Evolutionary conservation across 768 basidiomycete genomes (phyloP).

Genomic region (Suillus clintonianus): DNA sequence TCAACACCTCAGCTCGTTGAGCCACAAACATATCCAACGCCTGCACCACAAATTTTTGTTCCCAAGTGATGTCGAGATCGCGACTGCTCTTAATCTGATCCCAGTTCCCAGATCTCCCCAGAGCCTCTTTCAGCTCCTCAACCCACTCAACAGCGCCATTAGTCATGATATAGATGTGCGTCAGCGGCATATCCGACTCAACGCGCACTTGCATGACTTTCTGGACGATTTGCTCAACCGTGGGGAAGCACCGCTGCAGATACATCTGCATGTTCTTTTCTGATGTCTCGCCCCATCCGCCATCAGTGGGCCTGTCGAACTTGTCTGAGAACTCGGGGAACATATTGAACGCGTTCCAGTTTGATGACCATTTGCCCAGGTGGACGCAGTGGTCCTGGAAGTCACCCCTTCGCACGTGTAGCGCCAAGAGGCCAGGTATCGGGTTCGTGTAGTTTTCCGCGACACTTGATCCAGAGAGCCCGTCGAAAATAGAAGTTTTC

Average conservation of each 20-base stretch:
- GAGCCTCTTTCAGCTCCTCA: conserved; percentile 33
- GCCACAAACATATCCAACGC: conserved; percentile 54
- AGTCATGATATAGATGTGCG: conserved; percentile 47
- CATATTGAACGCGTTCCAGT: conserved; percentile 46
- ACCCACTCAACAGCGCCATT: conserved; percentile 46
- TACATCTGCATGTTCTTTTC: conserved; percentile 28
- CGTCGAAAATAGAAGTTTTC: background rate
- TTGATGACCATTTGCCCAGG: conserved; percentile 34
- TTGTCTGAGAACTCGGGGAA: conserved; percentile 43
- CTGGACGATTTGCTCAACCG: conserved; percentile 39
- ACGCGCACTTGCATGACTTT: conserved; percentile 36
- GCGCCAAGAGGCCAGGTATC: conserved; percentile 42
- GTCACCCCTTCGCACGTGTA: conserved; percentile 55
- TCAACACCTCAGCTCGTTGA: conserved; percentile 45
- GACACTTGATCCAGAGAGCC: background rate
- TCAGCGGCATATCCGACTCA: conserved; percentile 26
- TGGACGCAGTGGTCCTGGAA: conserved; percentile 43
- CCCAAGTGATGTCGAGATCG: conserved; percentile 41
- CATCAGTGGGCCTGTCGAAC: conserved; percentile 30
- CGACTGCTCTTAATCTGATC: conserved; percentile 37
- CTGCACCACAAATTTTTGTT: conserved; percentile 46
- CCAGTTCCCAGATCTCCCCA: conserved; percentile 38
- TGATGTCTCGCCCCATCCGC: conserved; percentile 16
- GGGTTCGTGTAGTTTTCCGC: conserved; percentile 16
- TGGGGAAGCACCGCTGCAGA: conserved; percentile 44